phyloP scores from a whole-genome alignment of 2,329 filamentous ascomycete species.

The Furcasterigmium sp. region DNA sequence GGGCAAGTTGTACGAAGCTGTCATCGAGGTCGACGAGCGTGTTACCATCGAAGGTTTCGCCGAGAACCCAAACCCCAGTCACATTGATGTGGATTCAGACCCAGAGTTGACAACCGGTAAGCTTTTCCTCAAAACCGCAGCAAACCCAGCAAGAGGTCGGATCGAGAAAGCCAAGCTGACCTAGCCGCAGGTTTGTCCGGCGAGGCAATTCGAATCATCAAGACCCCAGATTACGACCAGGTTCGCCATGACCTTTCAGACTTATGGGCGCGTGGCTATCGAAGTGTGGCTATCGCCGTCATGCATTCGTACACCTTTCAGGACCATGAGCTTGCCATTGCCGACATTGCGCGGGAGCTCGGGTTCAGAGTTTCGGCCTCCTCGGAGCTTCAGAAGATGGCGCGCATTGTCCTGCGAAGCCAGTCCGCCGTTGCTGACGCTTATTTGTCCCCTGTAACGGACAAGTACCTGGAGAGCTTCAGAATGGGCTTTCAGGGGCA shows the following conservation, averaged over 20 bases:
- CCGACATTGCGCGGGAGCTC: slow-evolving; percentile 33
- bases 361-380: slow-evolving; percentile 35
- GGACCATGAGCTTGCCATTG: slow-evolving; percentile 43
- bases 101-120: too few species aligned
- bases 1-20: slow-evolving; percentile 63
- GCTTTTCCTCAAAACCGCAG: too few species aligned
- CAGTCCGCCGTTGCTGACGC: slow-evolving; percentile 37
- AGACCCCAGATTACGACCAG: slow-evolving; percentile 48
- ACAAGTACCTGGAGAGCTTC: slow-evolving; percentile 27
- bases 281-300: slow-evolving; percentile 50
- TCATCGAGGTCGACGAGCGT: slow-evolving; percentile 70
- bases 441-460: slow-evolving; percentile 34
- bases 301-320: slow-evolving; percentile 66
- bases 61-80: slow-evolving; percentile 57
- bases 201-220: slow-evolving; percentile 63
- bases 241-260: slow-evolving; percentile 52
- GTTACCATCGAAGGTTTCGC: slow-evolving; percentile 71
- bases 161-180: too few species aligned
- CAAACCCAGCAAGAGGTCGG: too few species aligned
- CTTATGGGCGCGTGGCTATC: slow-evolving; percentile 59
- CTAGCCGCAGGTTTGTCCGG: slow-evolving; percentile 66
- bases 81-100: too few species aligned
- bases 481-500: slow-evolving; percentile 30
- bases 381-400: slow-evolving; percentile 32
- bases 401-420: slow-evolving; percentile 37